phyloP scores from a whole-genome alignment of 768 basidiomycete genomes.

The Gloeopeniophorella convolvens region DNA sequence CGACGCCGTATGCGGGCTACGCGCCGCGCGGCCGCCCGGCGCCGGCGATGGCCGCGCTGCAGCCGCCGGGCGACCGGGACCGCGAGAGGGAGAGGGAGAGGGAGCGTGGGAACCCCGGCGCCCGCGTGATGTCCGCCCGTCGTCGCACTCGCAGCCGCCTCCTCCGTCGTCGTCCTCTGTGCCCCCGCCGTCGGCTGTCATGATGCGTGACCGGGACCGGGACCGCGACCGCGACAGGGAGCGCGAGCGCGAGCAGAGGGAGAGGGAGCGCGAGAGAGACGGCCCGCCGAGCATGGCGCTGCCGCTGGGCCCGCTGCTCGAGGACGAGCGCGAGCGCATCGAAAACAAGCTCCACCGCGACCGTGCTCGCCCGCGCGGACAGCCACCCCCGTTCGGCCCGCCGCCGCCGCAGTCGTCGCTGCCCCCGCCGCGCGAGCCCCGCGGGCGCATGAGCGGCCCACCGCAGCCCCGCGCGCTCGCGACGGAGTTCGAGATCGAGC shows the following conservation, averaged over 20 bases:
- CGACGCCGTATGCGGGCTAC: constrained; percentile 13
- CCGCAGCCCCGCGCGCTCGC: constrained; percentile 25
- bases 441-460: not conserved
- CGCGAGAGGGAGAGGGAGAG: constrained; percentile 15
- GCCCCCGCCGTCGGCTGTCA: constrained; percentile 9
- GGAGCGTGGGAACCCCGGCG: constrained; percentile 15
- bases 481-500: constrained; percentile 20
- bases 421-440: not conserved
- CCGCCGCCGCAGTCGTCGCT: no score
- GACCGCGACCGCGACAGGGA: constrained; percentile 27
- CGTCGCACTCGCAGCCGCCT: no score
- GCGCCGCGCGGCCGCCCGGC: constrained; percentile 17
- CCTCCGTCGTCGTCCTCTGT: no score
- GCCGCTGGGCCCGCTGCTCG: constrained; percentile 1
- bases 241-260: constrained; percentile 19
- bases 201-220: constrained; percentile 24
- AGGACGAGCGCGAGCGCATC: not conserved
- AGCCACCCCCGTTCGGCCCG: not conserved
- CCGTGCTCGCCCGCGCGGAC: not conserved
- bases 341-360: not conserved
- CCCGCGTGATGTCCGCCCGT: constrained; percentile 8
- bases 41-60: constrained; percentile 31
- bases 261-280: constrained; percentile 16
- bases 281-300: not conserved
- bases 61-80: constrained; percentile 18